Conservation (phyloP, 202 grass and related monocot species). For the Dendrocalamus latiflorus region DNA sequence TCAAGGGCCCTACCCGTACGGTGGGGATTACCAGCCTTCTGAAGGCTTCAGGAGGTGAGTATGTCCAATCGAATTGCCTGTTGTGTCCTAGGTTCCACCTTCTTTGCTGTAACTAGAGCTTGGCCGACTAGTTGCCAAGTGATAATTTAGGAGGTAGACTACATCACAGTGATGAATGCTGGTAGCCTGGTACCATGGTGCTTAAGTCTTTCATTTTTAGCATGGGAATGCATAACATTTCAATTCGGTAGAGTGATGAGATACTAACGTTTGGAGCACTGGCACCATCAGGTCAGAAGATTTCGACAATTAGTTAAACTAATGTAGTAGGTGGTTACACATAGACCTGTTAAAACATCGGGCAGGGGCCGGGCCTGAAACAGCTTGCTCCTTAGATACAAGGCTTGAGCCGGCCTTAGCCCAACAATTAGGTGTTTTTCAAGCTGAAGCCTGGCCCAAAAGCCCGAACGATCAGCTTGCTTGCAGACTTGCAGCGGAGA, state of each 20-base stretch:
- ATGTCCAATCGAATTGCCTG: background rate
- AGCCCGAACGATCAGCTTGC: no score
- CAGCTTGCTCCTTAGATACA: no score
- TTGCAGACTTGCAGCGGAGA: no score
- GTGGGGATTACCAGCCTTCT: conserved; percentile 48
- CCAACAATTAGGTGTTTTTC: no score
- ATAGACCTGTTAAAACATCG: no score
- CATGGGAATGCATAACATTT: background rate
- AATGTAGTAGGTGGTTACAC: background rate
- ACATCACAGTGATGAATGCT: background rate
- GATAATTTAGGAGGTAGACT: background rate
- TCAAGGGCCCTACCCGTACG: conserved; percentile 46
- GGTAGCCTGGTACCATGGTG: background rate
- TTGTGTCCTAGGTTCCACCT: background rate
- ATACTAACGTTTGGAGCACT: background rate
- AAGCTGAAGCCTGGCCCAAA: no score
- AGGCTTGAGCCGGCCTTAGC: no score
- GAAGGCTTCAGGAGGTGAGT: conserved; percentile 48
- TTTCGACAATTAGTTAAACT: background rate
- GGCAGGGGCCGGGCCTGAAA: no score
- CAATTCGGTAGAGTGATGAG: background rate
- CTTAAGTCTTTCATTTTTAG: background rate
- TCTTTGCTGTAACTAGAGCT: background rate
- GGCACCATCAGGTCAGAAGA: background rate
- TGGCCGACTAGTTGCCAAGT: background rate